phyloP scores from a whole-genome alignment of 345 rosid genomes.

The Crucihimalaya himalaica region DNA sequence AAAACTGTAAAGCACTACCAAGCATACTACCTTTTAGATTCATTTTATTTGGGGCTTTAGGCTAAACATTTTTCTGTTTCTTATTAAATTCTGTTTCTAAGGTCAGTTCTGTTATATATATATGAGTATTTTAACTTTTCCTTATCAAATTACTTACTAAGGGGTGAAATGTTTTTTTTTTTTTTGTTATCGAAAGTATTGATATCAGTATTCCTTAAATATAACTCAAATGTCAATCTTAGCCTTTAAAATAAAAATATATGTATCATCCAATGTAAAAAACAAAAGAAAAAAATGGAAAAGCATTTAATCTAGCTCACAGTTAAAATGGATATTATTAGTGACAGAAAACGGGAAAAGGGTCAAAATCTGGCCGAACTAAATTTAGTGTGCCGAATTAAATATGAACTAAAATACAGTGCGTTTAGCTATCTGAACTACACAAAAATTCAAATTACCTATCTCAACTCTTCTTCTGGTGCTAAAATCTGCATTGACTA shows the following conservation, averaged over 20 bases:
- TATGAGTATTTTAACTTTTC: neutral
- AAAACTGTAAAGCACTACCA: neutral
- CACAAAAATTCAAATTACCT: no score
- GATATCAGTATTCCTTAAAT: neutral
- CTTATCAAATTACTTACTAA: neutral
- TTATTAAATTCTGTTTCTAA: constrained; percentile 8
- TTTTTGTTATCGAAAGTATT: neutral
- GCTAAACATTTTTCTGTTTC: constrained; percentile 20
- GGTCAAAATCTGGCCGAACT: no score
- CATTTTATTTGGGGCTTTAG: neutral
- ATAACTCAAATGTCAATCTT: neutral
- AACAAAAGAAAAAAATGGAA: no score
- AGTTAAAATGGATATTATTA: no score
- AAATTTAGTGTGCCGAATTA: no score
- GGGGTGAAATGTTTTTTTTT: neutral
- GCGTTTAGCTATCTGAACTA: no score
- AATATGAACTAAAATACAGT: no score
- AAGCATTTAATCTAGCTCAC: neutral
- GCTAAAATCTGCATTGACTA: no score
- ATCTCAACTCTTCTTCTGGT: no score
- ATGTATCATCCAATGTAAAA: no score
- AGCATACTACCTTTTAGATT: neutral
- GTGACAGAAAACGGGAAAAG: no score
- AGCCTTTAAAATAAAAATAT: no score
- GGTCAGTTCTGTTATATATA: neutral